Base-by-base conservation (phyloP, 768 basidiomycete genomes). In the Gloeophyllum trabeum region DNA sequence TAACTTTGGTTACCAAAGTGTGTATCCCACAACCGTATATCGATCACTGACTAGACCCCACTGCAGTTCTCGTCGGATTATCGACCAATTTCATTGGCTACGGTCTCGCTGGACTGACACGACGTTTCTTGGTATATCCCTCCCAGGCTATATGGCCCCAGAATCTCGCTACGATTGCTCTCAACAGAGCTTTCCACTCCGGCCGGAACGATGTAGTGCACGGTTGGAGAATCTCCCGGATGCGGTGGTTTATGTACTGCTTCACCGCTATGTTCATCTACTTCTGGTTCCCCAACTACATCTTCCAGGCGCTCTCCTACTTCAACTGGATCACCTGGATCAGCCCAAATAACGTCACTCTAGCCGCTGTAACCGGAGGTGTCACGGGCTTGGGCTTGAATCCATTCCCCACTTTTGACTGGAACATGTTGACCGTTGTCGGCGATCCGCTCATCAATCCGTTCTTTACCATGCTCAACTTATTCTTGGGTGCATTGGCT, bases 371-470 rank as follows among this genome's bases (percentile, higher is more conserved):
- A 47, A 49, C 36, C 20, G 36, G 36, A 10, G 20, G 36, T 19
- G 22, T 59, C 51, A 54, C 51, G 19, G 64, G 65, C 20, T 43
- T 67, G 3, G 66, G 65, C 18, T 37, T 64, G 39, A 62, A 60
- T 46, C 56, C 59, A 2, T 42, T 58, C 5, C 54, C 61, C 1
- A 63, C 66, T 0, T 62, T 66, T 36, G 66, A 67, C 45, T 64
- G 61, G 54, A 60, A 58, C 45, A 41, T 54, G 24, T 39, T 63
- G 16, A 52, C 45, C 6, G 43, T 48, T 12, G 37, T 45, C 35
- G 52, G 50, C 3, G 51, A 51, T 44, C 60, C 62, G 1, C 44
- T 64, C 39, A 54, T 61, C 43, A 49, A 47, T 4, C 63, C 60
- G 2, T 60, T 57, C 42, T 67, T 59, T 32, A 32, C 28, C 28